Conservation (phyloP, 129 eudicot genomes). For the Glebionis coronaria region DNA sequence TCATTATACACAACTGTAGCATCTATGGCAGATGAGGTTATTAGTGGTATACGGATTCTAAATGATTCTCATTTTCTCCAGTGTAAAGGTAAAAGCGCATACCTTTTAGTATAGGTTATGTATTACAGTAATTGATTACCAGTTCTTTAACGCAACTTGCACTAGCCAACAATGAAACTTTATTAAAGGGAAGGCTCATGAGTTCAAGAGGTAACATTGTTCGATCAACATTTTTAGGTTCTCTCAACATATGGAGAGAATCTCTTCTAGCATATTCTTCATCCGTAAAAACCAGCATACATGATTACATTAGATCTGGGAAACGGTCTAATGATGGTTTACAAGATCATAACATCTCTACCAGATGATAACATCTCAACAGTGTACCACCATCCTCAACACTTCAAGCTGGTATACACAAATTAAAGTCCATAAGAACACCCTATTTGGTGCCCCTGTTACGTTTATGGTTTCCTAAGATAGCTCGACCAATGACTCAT, state of each 20-base stretch:
- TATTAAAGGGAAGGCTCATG: slow-evolving; percentile 53
- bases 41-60: slow-evolving; percentile 28
- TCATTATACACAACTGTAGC: too few relatives aligned
- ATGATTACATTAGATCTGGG: slow-evolving; percentile 45
- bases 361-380: slow-evolving; percentile 75
- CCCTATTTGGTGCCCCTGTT: slow-evolving; percentile 51
- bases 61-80: slow-evolving; percentile 57
- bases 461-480: slow-evolving; percentile 66
- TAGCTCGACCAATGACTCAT: too few relatives aligned
- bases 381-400: slow-evolving; percentile 56
- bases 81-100: slow-evolving; percentile 60
- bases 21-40: too few relatives aligned
- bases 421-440: slow-evolving; percentile 30
- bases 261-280: slow-evolving; percentile 50
- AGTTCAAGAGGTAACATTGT: slow-evolving; percentile 62
- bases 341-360: slow-evolving; percentile 28
- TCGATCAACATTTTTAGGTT: slow-evolving; percentile 78
- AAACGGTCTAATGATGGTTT: slow-evolving; percentile 47
- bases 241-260: slow-evolving; percentile 61
- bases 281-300: slow-evolving; percentile 24
- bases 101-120: background rate
- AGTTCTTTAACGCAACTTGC: slow-evolving; percentile 52
- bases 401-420: slow-evolving; percentile 40
- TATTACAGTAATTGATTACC: background rate
- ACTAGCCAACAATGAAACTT: slow-evolving; percentile 76